Base-by-base conservation (phyloP, 2,329 filamentous ascomycete species). In the Cyphellophora europaea region DNA sequence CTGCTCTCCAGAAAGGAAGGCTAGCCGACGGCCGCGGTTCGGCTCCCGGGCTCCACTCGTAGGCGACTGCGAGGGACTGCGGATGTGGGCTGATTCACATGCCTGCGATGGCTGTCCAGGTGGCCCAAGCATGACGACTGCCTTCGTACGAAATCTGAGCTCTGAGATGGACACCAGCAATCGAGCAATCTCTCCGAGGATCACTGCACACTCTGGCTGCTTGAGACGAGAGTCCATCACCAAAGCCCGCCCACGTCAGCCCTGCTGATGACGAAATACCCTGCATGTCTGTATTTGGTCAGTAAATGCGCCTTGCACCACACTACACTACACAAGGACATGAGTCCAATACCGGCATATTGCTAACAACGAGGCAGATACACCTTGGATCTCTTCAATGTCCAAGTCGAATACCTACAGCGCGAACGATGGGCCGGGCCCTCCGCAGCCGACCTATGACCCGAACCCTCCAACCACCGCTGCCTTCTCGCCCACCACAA, bases 401-500 rank as follows among this genome's bases (percentile, higher is more conserved):
- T 62, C 64, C 48, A 59, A 63, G 45, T 53, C 58, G 50, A 51
- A 57, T 37, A 51, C 43, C 10, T 52, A 53, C 42, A 35, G 50
- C 19, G 54, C 60, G 40, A 54, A 62, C 40, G 50, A 59, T 52
- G 62, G 55, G 48, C 36, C 57, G 8, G 52, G 32, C 14, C 51
- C 53, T 39, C 43, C 44, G 29, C 50, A 47, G 42, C 53, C 53
- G 28, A 29, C 45, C 33, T 57, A 53, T 47, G 61, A 69, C 59
- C 63, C 61, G 42, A 66, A 63, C 45, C 70, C 74, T 37, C 81
- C 86, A 30, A 96, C 89, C 30, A 78, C 83, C 54, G 91, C 91
- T 45, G 74, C 84, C 52, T 98, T 98, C 65, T 91, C 89, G 4
- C 88, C 91, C 19, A 74, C 80, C 14, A 85, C 82, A 14, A 73